Evolutionary conservation across 352 stramenopile species (phyloP).

Genomic region (Elongisporangium prolatum): DNA sequence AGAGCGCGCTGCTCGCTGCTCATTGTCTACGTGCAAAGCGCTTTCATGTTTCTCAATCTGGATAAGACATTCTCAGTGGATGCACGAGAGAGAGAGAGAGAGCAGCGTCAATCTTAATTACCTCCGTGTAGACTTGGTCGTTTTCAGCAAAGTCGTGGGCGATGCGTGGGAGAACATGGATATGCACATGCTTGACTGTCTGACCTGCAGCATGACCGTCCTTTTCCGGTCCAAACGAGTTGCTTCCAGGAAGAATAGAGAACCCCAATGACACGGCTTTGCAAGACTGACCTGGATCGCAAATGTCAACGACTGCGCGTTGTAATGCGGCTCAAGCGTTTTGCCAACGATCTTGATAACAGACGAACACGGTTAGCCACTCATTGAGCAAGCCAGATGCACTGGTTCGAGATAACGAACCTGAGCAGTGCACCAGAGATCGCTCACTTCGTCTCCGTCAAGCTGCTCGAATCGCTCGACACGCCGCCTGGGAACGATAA

Average conservation of each 20-base stretch:
- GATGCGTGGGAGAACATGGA: slow-evolving; percentile 89
- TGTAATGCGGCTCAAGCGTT: slow-evolving; percentile 70
- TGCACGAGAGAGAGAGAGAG: background rate
- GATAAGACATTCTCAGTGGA: slow-evolving; percentile 1
- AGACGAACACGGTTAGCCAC: background rate
- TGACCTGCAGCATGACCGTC: slow-evolving; percentile 89
- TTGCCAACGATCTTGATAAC: slow-evolving; percentile 44
- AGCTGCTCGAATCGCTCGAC: slow-evolving; percentile 77
- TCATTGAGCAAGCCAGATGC: background rate
- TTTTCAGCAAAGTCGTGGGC: slow-evolving; percentile 82
- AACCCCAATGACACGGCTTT: background rate
- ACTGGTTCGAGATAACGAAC: slow-evolving; percentile 11
- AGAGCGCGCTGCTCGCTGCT: slow-evolving; percentile 63
- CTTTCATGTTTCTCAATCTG: slow-evolving; percentile 65
- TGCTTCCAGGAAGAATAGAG: background rate
- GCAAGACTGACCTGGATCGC: slow-evolving; percentile 77
- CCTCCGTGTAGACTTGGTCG: slow-evolving; percentile 91
- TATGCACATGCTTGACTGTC: slow-evolving; percentile 91
- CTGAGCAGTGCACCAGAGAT: slow-evolving; percentile 87
- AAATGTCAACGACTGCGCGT: slow-evolving; percentile 84
- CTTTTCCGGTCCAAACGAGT: slow-evolving; percentile 15
- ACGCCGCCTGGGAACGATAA: slow-evolving; percentile 81
- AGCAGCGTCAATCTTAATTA: slow-evolving; percentile 17
- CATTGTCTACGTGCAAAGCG: slow-evolving; percentile 59
- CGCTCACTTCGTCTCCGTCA: slow-evolving; percentile 75